Base-by-base conservation (phyloP, 106 monocot species). In the Ottelia alismoides region DNA sequence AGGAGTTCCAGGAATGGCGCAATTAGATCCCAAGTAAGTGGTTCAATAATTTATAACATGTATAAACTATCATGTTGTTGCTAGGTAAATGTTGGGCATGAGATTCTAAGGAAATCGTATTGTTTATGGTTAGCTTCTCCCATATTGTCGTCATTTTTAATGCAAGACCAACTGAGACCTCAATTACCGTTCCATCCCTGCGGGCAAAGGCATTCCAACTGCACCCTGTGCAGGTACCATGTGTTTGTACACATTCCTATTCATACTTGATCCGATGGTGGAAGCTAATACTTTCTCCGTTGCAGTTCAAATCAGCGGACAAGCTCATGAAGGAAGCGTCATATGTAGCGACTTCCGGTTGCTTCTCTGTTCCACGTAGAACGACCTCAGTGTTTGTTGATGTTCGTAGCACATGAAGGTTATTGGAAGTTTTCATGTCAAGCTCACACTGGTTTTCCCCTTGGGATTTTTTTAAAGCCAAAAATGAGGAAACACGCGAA, bases 351-450 rank as follows among this genome's bases (percentile, higher is more conserved):
- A 22, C 65, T 22, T 64, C 64, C 25, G 85, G 85, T 1, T 58
- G 54, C 57, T 85, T 92, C 55, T 71, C 47, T 26, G 51, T 92
- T 74, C 78, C 82, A 22, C 65, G 62, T 22, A 82, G 85, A 72
- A 85, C 92, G 1, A 79, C 81, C 21, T 60, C 85, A 5, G 91
- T 92, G 2, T 92, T 92, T 32, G 76, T 85, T 31, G 64, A 85
- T 58, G 57, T 53, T 4, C 71, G 85, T 18, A 1, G 46, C 52
- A 29, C 3, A 21, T 64, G 54, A 43, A 43, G 40, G 40, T 7
- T 6, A 43, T 43, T 43, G 40, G 10, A 43, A 7, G 6, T 16
- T 6, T 43, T 43, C 40, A 43, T 43, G 40, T 43, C 40, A 16
- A 16, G 40, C 40, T 7, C 40, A 6, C 16, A 43, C 16, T 43